Evolutionary conservation across 2,329 filamentous ascomycete species (phyloP).

Genomic region (Arthrobotrys sphaeroides): DNA sequence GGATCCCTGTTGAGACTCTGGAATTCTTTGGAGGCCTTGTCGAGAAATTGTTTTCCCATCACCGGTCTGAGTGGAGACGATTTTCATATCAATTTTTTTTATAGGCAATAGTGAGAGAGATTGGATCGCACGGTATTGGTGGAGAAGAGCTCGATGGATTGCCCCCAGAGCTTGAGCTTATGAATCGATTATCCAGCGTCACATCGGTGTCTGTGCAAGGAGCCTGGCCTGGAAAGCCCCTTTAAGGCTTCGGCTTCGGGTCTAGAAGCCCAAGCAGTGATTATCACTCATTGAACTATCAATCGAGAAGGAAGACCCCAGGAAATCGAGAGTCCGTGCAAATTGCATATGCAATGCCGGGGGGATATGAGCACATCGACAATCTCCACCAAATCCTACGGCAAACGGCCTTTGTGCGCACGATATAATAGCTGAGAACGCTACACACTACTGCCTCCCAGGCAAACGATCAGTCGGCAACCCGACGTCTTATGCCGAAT

Average conservation of each 20-base stretch:
- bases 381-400: background rate
- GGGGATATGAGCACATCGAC: background rate
- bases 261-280: background rate
- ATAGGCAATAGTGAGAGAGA: background rate
- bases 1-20: background rate
- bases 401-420: background rate
- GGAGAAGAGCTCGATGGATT: background rate
- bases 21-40: conserved; percentile 14
- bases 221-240: background rate
- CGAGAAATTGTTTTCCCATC: background rate
- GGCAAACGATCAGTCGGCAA: background rate
- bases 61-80: background rate
- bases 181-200: too few species aligned
- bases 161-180: background rate
- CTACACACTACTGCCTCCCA: too few species aligned
- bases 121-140: too few species aligned
- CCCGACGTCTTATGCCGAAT: background rate
- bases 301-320: background rate
- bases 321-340: background rate
- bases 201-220: conserved; percentile 1
- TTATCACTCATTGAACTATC: background rate
- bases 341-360: conserved; percentile 5
- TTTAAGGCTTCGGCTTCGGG: background rate
- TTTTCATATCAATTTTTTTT: background rate
- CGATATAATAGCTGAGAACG: too few species aligned